These are phyloP conservation scores for Alternaria solani DNA, from an alignment of 2,329 filamentous ascomycete genomes.

Conservation along the genomic window DNA sequence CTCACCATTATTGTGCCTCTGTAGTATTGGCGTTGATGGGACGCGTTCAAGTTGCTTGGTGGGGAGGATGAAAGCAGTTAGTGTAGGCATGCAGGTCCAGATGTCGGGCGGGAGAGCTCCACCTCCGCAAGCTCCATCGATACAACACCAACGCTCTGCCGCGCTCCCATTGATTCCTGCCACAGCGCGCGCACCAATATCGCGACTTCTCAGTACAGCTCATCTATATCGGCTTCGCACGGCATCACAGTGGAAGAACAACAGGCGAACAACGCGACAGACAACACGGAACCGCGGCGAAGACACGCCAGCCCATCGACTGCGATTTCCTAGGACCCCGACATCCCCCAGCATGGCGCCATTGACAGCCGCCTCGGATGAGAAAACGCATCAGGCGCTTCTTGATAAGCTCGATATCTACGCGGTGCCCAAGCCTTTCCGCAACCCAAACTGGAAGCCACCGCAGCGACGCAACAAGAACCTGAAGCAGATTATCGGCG, in stretches of 20 bases:
- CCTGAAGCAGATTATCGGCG: slow-evolving; percentile 93
- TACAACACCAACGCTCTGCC: slow-evolving; percentile 8
- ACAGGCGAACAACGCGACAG: slow-evolving; percentile 9
- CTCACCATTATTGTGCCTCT: slow-evolving; percentile 38
- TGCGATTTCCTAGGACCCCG: not conserved
- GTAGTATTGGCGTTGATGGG: slow-evolving; percentile 11
- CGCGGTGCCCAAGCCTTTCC: slow-evolving; percentile 85
- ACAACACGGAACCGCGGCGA: not conserved
- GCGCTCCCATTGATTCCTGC: not conserved
- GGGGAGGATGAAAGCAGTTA: slow-evolving; percentile 40
- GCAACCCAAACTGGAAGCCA: slow-evolving; percentile 88
- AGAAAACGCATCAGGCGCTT: slow-evolving; percentile 80
- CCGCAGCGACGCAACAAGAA: slow-evolving; percentile 98
- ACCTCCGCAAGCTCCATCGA: slow-evolving; percentile 30
- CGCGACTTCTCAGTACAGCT: not conserved
- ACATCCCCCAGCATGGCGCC: slow-evolving; percentile 57
- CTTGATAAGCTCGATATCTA: slow-evolving; percentile 93
- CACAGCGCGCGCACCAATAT: not conserved
- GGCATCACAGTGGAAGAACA: not conserved
- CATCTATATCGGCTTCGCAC: not conserved
- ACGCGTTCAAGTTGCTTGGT: slow-evolving; percentile 33
- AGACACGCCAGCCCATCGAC: not conserved
- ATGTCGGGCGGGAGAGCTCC: slow-evolving; percentile 24
- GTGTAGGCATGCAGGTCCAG: slow-evolving; percentile 21
- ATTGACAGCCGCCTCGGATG: slow-evolving; percentile 75